phyloP scores from a whole-genome alignment of 306 rosid genomes.

The Sicyos edulis region DNA sequence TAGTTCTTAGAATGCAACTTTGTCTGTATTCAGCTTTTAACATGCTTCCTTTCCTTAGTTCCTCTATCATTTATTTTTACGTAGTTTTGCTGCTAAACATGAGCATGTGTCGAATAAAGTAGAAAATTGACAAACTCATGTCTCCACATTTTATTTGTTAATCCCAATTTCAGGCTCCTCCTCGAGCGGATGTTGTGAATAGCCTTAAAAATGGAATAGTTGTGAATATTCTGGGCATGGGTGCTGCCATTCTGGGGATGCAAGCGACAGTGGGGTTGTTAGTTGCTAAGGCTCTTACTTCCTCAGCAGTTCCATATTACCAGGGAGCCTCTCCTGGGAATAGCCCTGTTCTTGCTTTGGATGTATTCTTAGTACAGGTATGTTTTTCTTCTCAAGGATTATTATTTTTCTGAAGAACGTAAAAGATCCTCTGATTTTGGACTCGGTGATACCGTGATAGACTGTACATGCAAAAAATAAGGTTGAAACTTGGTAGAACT shows the following conservation, averaged over 20 bases:
- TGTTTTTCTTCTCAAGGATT: slow-evolving; percentile 1
- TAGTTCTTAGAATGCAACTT: background rate
- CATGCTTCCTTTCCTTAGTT: background rate
- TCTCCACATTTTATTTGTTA: slow-evolving; percentile 12
- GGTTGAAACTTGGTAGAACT: background rate
- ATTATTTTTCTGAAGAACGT: background rate
- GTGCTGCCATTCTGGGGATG: slow-evolving; percentile 94
- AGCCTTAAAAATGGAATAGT: slow-evolving; percentile 72
- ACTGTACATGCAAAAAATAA: background rate
- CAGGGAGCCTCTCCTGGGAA: slow-evolving; percentile 77
- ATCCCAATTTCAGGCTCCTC: slow-evolving; percentile 64
- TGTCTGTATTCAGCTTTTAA: background rate
- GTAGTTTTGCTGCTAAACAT: background rate
- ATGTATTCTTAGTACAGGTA: slow-evolving; percentile 97
- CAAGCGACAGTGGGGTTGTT: slow-evolving; percentile 89
- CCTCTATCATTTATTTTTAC: background rate
- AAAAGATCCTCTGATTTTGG: background rate
- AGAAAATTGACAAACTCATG: background rate
- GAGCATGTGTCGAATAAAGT: background rate
- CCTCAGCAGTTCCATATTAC: slow-evolving; percentile 79
- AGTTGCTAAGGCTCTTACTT: slow-evolving; percentile 95
- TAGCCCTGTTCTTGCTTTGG: slow-evolving; percentile 92
- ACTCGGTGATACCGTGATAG: background rate
- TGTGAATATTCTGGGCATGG: slow-evolving; percentile 81
- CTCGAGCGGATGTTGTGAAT: slow-evolving; percentile 93